Evolutionary conservation across 257 asterid species (phyloP).

Genomic region (Echium plantagineum): DNA sequence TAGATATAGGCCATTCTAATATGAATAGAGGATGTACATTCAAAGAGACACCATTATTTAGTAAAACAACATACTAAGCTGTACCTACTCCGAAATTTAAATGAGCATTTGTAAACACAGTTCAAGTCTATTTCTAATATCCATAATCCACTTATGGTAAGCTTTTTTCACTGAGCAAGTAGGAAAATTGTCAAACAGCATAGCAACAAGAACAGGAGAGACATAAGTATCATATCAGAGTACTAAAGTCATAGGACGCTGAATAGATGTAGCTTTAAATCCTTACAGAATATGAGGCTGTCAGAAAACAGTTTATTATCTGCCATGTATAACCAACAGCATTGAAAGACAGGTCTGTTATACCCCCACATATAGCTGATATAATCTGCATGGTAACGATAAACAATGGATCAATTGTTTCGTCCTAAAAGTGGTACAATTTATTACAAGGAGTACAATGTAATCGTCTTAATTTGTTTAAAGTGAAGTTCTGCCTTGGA

Average conservation of each 20-base stretch:
- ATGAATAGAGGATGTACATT: too few relatives aligned
- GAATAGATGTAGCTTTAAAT: neutral
- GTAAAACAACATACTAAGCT: too few relatives aligned
- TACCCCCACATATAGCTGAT: conserved; percentile 94
- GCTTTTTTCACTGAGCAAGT: neutral
- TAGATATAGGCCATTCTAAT: too few relatives aligned
- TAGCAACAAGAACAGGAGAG: neutral
- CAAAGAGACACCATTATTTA: too few relatives aligned
- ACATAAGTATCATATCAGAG: neutral
- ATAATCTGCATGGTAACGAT: conserved; percentile 53
- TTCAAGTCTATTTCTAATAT: too few relatives aligned
- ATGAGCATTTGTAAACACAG: too few relatives aligned
- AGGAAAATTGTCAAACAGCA: neutral
- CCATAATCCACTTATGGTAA: too few relatives aligned
- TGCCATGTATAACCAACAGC: conserved; percentile 93
- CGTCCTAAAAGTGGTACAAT: too few relatives aligned
- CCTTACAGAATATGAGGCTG: conserved; percentile 96
- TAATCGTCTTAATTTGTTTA: too few relatives aligned
- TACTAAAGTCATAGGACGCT: neutral
- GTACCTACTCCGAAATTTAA: too few relatives aligned
- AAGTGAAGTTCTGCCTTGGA: too few relatives aligned
- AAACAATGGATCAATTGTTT: neutral
- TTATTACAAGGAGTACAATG: too few relatives aligned
- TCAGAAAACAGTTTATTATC: conserved; percentile 76
- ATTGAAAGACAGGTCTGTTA: conserved; percentile 79